Conservation (phyloP, 495 filamentous ascomycete species). For the Lasiosphaeria miniovina region DNA sequence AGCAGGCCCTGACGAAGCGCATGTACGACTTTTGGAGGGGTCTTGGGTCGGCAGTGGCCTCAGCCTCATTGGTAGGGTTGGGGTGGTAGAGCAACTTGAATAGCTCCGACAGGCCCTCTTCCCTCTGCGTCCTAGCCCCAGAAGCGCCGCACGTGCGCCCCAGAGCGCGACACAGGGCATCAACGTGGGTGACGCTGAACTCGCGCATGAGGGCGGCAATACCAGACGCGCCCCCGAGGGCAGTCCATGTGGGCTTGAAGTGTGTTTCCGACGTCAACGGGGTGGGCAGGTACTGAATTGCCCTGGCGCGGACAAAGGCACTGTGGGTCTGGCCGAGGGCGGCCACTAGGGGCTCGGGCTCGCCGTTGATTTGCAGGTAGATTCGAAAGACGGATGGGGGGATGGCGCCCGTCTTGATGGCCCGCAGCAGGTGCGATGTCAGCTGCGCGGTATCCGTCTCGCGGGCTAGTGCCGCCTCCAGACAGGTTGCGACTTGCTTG, state of each 20-base stretch:
- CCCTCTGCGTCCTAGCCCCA: slow-evolving; percentile 2
- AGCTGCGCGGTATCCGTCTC: slow-evolving; percentile 1
- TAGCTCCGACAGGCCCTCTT: slow-evolving; percentile 16
- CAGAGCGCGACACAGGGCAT: slow-evolving; percentile 19
- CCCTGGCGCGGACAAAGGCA: slow-evolving; percentile 10
- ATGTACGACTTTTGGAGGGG: slow-evolving; percentile 19
- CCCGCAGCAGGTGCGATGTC: slow-evolving; percentile 2
- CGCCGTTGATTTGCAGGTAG: slow-evolving; percentile 15
- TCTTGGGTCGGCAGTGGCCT: slow-evolving; percentile 12
- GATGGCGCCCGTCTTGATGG: slow-evolving; percentile 15
- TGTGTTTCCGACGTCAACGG: slow-evolving; percentile 1
- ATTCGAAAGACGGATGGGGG: slow-evolving; percentile 14
- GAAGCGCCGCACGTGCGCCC: slow-evolving; percentile 7
- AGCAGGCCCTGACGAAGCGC: slow-evolving; percentile 19
- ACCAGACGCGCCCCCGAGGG: slow-evolving; percentile 16
- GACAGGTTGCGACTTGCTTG: too few relatives aligned
- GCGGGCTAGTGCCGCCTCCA: too few relatives aligned
- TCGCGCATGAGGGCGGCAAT: slow-evolving; percentile 22
- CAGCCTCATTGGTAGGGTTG: background rate
- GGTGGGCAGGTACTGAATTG: slow-evolving; percentile 17
- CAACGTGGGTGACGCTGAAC: slow-evolving; percentile 24
- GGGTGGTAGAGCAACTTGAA: slow-evolving; percentile 9
- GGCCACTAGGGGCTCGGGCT: slow-evolving; percentile 10
- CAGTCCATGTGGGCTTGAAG: slow-evolving; percentile 17
- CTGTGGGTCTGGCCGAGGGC: slow-evolving; percentile 18